Evolutionary conservation across 208 protist genomes (phyloP).

Genomic region (Acanthamoeba culbertsoni): DNA sequence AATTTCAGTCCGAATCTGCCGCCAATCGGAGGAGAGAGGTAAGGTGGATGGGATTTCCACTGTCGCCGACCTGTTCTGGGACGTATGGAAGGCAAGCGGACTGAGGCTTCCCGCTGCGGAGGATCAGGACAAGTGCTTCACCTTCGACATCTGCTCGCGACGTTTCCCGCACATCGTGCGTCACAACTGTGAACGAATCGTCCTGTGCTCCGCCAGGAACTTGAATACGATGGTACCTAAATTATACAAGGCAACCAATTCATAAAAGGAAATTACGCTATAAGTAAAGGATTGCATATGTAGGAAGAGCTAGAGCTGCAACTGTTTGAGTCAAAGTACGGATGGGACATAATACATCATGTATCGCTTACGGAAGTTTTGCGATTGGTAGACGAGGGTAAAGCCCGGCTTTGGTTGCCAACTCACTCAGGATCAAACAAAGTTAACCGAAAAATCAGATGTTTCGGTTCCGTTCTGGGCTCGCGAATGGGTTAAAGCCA

Average conservation of each 20-base stretch:
- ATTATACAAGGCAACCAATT: too few species aligned
- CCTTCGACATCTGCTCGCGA: not conserved
- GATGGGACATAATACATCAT: not conserved
- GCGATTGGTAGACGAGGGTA: too few species aligned
- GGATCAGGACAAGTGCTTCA: conserved; percentile 14
- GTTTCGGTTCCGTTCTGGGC: not conserved
- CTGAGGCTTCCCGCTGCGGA: not conserved
- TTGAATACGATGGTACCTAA: not conserved
- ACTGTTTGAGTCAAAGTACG: not conserved
- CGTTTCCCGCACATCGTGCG: not conserved
- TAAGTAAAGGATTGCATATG: too few species aligned
- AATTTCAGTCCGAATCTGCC: not conserved
- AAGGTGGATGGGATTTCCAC: not conserved
- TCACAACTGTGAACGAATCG: not conserved
- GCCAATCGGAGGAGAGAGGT: not conserved
- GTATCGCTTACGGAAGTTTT: not conserved
- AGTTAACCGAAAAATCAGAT: too few species aligned
- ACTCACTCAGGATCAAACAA: too few species aligned
- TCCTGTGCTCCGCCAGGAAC: not conserved
- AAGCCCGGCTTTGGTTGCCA: too few species aligned
- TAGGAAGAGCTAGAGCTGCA: not conserved
- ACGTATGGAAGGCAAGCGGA: not conserved
- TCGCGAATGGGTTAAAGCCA: not conserved
- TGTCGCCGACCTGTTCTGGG: not conserved
- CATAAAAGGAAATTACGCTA: too few species aligned